These are phyloP conservation scores for Magnaporthiopsis incrustans DNA, from an alignment of 2,329 filamentous ascomycete genomes.

Conservation along the genomic window DNA sequence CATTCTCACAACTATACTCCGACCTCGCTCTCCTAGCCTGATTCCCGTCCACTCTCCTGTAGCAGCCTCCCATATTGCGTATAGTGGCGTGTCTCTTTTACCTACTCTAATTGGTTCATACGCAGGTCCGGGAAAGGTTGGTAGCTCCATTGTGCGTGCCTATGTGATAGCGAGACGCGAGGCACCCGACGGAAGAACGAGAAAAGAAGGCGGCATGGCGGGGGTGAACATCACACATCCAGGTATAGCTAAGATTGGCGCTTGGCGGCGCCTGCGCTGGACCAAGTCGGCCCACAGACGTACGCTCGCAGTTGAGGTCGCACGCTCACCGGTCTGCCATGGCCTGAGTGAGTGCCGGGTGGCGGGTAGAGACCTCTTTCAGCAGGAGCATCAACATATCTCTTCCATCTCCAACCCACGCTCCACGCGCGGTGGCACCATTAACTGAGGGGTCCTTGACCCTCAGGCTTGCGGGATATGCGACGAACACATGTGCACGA, in stretches of 20 bases:
- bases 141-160: not conserved
- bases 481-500: conserved; percentile 3
- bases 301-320: not conserved
- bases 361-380: not conserved
- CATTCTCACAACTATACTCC: not conserved
- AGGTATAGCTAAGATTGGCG: not conserved
- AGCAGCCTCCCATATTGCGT: not conserved
- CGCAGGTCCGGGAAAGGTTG: not conserved
- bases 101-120: not conserved
- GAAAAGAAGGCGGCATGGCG: not conserved
- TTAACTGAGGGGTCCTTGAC: not conserved
- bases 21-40: not conserved
- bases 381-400: not conserved
- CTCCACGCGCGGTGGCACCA: not conserved
- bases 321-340: not conserved
- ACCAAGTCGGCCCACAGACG: not conserved
- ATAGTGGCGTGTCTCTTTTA: not conserved
- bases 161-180: not conserved
- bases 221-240: not conserved
- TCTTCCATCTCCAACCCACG: not conserved
- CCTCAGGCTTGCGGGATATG: not conserved
- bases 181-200: not conserved
- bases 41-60: not conserved
- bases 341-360: not conserved
- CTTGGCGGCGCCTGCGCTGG: not conserved